A percentile compares a stretch with the other conserved stretches of the same genome.
Conservation (phyloP, 1,284 basidiomycete species). For the Irpex sp. region DNA sequence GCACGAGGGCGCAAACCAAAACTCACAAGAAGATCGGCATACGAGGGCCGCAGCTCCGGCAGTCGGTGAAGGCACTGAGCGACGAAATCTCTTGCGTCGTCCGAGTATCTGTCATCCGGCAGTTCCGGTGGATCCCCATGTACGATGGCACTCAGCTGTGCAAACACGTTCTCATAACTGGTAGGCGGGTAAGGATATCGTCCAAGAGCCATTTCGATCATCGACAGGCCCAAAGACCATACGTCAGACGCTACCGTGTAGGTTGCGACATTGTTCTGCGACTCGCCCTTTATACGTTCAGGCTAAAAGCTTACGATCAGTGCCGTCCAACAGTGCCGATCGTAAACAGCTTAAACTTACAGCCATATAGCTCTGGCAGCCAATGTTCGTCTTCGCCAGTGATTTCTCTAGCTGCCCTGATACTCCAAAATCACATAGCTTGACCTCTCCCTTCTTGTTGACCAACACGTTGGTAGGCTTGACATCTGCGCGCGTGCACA, state of each 20-base stretch:
- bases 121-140: conserved; percentile 90
- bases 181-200: conserved; percentile 98
- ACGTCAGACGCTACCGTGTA: conserved; percentile 98
- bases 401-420: conserved; percentile 96
- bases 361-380: conserved; percentile 99
- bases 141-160: conserved; percentile 94
- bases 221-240: conserved; percentile 95
- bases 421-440: conserved; percentile 97
- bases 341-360: conserved; percentile 44
- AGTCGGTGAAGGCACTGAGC: conserved; percentile 71
- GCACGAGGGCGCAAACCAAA: neutral
- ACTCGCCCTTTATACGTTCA: conserved; percentile 94
- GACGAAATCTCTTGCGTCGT: conserved; percentile 58
- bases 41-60: conserved; percentile 78
- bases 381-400: conserved; percentile 97
- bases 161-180: conserved; percentile 95
- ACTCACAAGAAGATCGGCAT: conserved; percentile 72
- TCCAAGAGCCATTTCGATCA: conserved; percentile 92
- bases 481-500: conserved; percentile 57
- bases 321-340: neutral
- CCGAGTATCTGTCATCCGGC: conserved; percentile 49
- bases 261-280: conserved; percentile 79
- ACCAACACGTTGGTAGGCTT: conserved; percentile 98
- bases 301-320: conserved; percentile 47
- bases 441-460: conserved; percentile 86